Percentiles rank a stretch among this genome's conserved stretches.
Evolutionary conservation across 768 basidiomycete genomes (phyloP).

Genomic region (Suillus subaureus): DNA sequence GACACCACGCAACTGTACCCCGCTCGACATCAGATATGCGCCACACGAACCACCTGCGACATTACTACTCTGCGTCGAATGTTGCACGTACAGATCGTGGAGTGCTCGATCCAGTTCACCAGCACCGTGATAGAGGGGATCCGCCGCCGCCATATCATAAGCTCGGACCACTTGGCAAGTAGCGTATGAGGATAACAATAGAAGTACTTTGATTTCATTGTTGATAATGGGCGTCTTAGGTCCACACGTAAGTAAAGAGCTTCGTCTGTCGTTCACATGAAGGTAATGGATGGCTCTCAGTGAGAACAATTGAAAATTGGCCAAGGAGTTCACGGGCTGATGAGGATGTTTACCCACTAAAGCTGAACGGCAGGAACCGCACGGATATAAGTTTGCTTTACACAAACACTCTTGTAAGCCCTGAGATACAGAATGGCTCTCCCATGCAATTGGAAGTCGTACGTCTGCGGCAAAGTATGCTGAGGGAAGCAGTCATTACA

Average conservation of each 20-base stretch:
- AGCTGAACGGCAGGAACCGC: too few relatives aligned
- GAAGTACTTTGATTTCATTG: neutral
- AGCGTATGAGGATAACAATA: neutral
- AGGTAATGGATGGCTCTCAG: neutral
- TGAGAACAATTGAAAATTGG: too few relatives aligned
- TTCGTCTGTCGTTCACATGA: too few relatives aligned
- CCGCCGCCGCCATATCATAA: conserved; percentile 31
- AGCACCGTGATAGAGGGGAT: conserved; percentile 26
- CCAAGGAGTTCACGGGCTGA: too few relatives aligned
- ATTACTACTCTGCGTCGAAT: conserved; percentile 23
- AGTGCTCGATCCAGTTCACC: conserved; percentile 8
- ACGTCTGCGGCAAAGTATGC: too few relatives aligned
- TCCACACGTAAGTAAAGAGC: too few relatives aligned
- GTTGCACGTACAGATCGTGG: conserved; percentile 9
- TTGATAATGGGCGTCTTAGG: neutral
- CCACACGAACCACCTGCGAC: conserved; percentile 20
- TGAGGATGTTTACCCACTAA: too few relatives aligned
- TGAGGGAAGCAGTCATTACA: too few relatives aligned
- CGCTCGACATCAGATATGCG: neutral
- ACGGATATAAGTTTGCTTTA: too few relatives aligned
- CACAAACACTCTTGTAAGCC: too few relatives aligned
- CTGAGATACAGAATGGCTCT: too few relatives aligned
- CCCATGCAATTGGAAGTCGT: too few relatives aligned
- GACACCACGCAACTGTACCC: neutral
- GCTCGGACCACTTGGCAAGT: conserved; percentile 5